phyloP scores from a whole-genome alignment of 31 red algal species.

The Porphyra umbilicalis region DNA sequence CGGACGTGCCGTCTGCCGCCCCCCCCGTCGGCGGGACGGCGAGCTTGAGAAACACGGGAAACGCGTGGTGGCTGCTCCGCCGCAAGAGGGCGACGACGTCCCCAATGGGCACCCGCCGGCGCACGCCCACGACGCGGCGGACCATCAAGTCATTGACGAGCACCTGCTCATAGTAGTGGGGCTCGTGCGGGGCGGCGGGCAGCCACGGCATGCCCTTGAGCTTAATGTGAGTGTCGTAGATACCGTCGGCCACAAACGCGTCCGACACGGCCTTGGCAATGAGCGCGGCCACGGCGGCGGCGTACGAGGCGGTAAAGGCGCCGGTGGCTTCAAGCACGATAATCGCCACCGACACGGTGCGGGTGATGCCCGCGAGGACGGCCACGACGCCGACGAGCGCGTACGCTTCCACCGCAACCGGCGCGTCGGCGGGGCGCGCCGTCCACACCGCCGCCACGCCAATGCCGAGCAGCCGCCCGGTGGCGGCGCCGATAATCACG shows the following conservation, averaged over 20 bases:
- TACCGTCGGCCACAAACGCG: conserved; percentile 21
- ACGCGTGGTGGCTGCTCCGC: conserved; percentile 33
- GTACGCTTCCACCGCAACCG: conserved; percentile 23
- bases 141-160: conserved; percentile 36
- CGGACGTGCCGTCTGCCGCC: background rate
- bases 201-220: conserved; percentile 61
- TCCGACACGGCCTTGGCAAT: conserved; percentile 39
- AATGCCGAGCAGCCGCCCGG: conserved; percentile 35
- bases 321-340: conserved; percentile 51
- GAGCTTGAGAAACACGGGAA: conserved; percentile 49
- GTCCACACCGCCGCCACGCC: conserved; percentile 25
- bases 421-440: conserved; percentile 8
- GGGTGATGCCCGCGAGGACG: conserved; percentile 41
- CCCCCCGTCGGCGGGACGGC: background rate
- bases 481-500: conserved; percentile 30
- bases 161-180: conserved; percentile 22
- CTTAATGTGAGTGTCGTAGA: conserved; percentile 52
- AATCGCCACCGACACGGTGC: conserved; percentile 53
- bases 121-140: conserved; percentile 31
- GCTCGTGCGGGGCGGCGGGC: background rate
- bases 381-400: conserved; percentile 52
- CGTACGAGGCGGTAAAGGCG: conserved; percentile 29
- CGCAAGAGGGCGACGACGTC: conserved; percentile 22
- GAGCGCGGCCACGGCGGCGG: conserved; percentile 32
- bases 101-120: conserved; percentile 10